phyloP scores from a whole-genome alignment of 306 rosid genomes.

The Cicer cuneatum region DNA sequence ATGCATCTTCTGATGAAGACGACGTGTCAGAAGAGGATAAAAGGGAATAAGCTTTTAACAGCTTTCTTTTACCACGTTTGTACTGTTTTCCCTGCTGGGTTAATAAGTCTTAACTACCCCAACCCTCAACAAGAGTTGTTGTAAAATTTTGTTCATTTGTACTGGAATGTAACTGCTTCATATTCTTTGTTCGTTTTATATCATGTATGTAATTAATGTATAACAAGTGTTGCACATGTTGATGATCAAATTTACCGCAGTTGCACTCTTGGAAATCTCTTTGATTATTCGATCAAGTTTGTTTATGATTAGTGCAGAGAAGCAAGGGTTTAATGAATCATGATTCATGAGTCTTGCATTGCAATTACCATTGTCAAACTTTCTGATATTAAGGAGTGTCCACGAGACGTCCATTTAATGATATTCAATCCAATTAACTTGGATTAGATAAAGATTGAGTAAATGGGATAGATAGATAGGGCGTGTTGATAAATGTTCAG shows the following conservation, averaged over 20 bases:
- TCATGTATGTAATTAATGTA: slow-evolving; percentile 54
- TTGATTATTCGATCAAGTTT: neutral
- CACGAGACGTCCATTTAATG: neutral
- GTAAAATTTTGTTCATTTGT: slow-evolving; percentile 53
- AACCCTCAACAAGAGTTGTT: slow-evolving; percentile 46
- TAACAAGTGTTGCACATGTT: slow-evolving; percentile 41
- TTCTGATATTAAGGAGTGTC: neutral
- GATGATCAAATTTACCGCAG: slow-evolving; percentile 30
- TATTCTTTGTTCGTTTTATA: slow-evolving; percentile 46
- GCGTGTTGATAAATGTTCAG: no score
- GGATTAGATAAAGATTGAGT: no score
- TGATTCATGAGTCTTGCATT: no score
- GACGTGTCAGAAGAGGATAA: slow-evolving; percentile 79
- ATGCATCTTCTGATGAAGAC: slow-evolving; percentile 53
- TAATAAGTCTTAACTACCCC: slow-evolving; percentile 42
- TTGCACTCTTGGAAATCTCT: neutral
- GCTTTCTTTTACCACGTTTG: slow-evolving; percentile 8
- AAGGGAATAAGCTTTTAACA: slow-evolving; percentile 61
- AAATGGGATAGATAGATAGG: no score
- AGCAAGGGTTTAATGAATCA: neutral
- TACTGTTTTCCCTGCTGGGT: slow-evolving; percentile 31
- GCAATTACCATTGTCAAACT: no score
- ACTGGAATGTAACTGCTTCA: slow-evolving; percentile 42
- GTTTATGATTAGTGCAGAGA: neutral
- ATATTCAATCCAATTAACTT: no score